Evolutionary conservation across 352 stramenopile species (phyloP).

Genomic region (Pythium aphanidermatum): DNA sequence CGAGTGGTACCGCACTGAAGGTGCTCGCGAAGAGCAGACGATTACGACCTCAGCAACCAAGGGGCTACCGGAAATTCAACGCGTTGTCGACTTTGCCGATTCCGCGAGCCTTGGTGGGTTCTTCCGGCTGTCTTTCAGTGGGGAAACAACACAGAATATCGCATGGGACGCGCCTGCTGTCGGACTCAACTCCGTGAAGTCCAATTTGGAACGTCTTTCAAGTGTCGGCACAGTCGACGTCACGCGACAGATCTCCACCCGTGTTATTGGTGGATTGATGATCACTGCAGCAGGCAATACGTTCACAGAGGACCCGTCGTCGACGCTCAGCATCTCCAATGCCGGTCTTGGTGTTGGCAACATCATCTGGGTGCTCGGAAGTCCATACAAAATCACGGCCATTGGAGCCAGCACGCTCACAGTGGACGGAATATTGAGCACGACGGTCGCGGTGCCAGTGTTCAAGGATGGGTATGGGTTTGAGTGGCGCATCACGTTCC

Average conservation of each 20-base stretch:
- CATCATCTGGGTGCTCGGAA: conserved; percentile 51
- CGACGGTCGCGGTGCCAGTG: conserved; percentile 38
- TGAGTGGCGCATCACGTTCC: conserved; percentile 75
- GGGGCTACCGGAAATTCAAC: conserved; percentile 63
- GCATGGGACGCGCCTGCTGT: conserved; percentile 51
- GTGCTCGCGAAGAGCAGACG: conserved; percentile 52
- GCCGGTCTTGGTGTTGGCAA: conserved; percentile 22
- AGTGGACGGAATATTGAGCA: conserved; percentile 19
- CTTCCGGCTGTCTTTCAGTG: conserved; percentile 59
- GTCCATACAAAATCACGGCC: conserved; percentile 27
- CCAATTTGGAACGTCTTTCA: conserved; percentile 55
- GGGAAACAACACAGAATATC: conserved; percentile 61
- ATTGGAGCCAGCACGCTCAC: conserved; percentile 16
- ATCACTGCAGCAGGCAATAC: conserved; percentile 30
- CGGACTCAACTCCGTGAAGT: conserved; percentile 61
- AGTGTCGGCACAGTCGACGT: conserved; percentile 63
- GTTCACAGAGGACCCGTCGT: conserved; percentile 24
- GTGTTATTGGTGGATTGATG: conserved; percentile 32
- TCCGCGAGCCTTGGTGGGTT: conserved; percentile 50
- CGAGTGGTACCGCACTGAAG: conserved; percentile 68
- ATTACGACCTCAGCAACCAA: conserved; percentile 69
- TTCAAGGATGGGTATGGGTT: conserved; percentile 66
- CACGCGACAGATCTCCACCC: conserved; percentile 30
- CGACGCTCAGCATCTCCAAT: conserved; percentile 17
- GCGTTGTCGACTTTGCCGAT: conserved; percentile 47